These are phyloP conservation scores for Naganishia kalamii DNA, from an alignment of 768 basidiomycete species.

Conservation along the genomic window DNA sequence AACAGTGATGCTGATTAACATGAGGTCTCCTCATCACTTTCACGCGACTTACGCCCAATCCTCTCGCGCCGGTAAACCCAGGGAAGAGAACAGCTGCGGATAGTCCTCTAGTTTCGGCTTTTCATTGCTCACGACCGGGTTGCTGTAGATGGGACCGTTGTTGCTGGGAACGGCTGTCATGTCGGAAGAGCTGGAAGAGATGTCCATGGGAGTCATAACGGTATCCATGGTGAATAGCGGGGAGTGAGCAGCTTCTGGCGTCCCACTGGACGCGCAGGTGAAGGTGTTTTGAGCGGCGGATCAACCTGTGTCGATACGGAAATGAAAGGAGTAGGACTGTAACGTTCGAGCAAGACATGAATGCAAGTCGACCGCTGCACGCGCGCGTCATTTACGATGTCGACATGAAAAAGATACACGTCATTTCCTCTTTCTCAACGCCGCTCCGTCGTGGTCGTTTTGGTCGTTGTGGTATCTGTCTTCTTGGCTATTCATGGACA, in stretches of 20 bases:
- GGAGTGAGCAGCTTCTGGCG: background rate
- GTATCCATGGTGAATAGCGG: background rate
- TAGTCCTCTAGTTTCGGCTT: background rate
- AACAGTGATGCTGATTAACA: background rate
- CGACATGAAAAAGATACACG: no score
- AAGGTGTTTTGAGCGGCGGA: no score
- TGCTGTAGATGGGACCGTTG: background rate
- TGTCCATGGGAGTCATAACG: background rate
- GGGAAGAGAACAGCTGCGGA: background rate
- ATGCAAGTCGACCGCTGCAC: no score
- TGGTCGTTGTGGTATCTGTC: no score
- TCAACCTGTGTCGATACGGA: no score
- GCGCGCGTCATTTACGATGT: no score
- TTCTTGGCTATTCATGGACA: no score
- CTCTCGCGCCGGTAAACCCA: slow-evolving; percentile 7
- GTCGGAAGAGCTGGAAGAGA: background rate
- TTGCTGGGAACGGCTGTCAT: background rate
- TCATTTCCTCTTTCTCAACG: no score
- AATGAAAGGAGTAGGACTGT: no score
- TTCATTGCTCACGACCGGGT: slow-evolving; percentile 2
- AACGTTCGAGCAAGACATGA: no score
- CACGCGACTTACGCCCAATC: slow-evolving; percentile 16
- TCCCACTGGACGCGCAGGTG: no score
- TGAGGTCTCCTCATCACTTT: background rate
- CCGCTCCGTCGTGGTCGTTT: no score